Evolutionary conservation across 2,329 filamentous ascomycete genomes (phyloP), one percentile per base, ranked within the genome.

Genomic region (Diaporthe vaccinii): DNA sequence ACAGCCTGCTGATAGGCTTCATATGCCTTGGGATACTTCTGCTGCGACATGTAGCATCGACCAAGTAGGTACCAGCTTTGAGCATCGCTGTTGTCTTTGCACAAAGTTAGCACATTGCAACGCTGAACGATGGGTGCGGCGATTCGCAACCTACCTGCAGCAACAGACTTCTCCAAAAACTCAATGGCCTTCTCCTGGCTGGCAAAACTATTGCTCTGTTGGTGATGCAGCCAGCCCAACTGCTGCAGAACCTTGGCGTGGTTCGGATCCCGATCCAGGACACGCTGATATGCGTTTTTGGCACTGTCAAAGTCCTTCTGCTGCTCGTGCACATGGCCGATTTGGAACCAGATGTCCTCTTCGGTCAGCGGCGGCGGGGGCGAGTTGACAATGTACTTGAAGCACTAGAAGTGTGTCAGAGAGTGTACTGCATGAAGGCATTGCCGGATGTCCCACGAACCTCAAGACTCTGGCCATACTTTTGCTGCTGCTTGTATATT

Each of bases 271-370:
- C 96, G 93, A 74, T 99, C 96, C 70, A 99, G 91, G 44, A 99
- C 97, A 49, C 96, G 93, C 79, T 94, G 92, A 82, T 99, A 99
- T 10, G 97, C 97, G 70, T 91, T 89, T 87, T 98, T 98, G 68
- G 97, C 97, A 78, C 92, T 93, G 78, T 98, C 96, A 82, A 97
- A 98, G 81, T 99, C 97, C 89, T 98, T 98, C 84, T 98, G 96
- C 82, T 98, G 97, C 83, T 99, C 97, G 81, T 99, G 96, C 68
- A 99, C 97, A 84, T 99, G 97, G 36, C 97, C 97, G 82, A 99
- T 98, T 84, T 99, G 97, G 87, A 99, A 99, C 96, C 96, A 98
- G 76, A 99, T 99, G 80, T 99, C 97, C 84, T 98, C 96, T 83
- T 98, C 96, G 0, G 96, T 98, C 80, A 99, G 85, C 3, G 97